These are phyloP conservation scores for Oenanthe sinensis DNA, from an alignment of 129 eudicot species.

Conservation along the genomic window DNA sequence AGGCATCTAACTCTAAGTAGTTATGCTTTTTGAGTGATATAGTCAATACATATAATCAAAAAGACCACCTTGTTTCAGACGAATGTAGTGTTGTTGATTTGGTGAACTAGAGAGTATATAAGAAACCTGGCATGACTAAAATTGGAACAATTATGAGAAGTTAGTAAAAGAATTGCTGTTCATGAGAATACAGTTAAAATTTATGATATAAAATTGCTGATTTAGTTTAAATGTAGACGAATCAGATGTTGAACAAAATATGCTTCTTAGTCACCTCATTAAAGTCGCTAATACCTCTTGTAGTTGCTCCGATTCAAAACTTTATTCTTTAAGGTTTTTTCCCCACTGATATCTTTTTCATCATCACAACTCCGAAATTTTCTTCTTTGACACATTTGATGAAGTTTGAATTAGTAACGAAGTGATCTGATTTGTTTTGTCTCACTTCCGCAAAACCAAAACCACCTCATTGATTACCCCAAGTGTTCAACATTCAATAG, in stretches of 20 bases:
- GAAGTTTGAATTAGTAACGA: neutral
- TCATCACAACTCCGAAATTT: neutral
- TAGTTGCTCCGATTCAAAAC: neutral
- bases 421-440: neutral
- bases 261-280: neutral
- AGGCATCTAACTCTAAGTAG: neutral
- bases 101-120: neutral
- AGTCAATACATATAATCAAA: neutral
- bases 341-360: neutral
- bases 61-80: neutral
- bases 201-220: neutral
- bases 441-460: neutral
- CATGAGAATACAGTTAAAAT: neutral
- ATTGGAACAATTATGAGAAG: neutral
- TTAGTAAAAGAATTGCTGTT: neutral
- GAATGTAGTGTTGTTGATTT: neutral
- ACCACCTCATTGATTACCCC: neutral
- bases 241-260: neutral
- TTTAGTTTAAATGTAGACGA: neutral
- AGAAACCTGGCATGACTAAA: neutral
- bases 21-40: neutral
- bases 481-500: neutral
- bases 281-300: neutral
- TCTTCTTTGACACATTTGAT: neutral
- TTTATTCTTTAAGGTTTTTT: neutral